Evolutionary conservation across 1,284 basidiomycete species (phyloP), one percentile per base, ranked within the genome.

Genomic region (Albatrellus sp.): DNA sequence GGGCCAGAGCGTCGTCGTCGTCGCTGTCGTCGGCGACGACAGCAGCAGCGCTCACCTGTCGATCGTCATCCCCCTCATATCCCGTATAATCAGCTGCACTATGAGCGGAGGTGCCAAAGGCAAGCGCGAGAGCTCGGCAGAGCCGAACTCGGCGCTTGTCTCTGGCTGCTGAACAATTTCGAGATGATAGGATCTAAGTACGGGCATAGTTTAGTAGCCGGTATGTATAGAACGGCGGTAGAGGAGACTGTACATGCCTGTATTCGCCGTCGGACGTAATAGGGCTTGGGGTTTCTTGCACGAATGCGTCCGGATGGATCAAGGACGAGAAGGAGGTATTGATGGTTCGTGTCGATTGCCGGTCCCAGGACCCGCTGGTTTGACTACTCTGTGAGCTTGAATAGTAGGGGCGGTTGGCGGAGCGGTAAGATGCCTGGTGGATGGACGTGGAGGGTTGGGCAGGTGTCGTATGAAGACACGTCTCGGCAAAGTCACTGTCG

Each of bases 101-200:
- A 92, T 75, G 34, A 87, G 69, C 9, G 89, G 82, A 37, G 90
- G 89, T 12, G 82, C 76, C 44, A 92, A 66, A 4, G 89, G 86
- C 37, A 92, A 63, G 42, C 89, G 79, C 44, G 86, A 90, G 44
- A 92, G 70, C 43, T 72, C 77, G 16, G 75, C 72, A 40, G 72
- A 65, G 37, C 82, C 79, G 64, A 89, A 90, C 58, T 88, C 86
- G 40, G 89, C 84, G 33, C 84, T 79, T 48, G 73, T 71, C 50
- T 75, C 68, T 16, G 89, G 89, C 47, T 90, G 79, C 57, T 92
- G 89, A 35, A 90, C 70, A 47, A 89, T 74, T 57, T 84, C 77
- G 9, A 89, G 72, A 41, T 77, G 71, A 58, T 88, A 89, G 2
- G 75, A 69, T 63, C 82, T 85, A 35, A 30, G 24, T 40, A 29